Evolutionary conservation across 441 rosid species (phyloP).

Genomic region (Erodium chrysanthum): DNA sequence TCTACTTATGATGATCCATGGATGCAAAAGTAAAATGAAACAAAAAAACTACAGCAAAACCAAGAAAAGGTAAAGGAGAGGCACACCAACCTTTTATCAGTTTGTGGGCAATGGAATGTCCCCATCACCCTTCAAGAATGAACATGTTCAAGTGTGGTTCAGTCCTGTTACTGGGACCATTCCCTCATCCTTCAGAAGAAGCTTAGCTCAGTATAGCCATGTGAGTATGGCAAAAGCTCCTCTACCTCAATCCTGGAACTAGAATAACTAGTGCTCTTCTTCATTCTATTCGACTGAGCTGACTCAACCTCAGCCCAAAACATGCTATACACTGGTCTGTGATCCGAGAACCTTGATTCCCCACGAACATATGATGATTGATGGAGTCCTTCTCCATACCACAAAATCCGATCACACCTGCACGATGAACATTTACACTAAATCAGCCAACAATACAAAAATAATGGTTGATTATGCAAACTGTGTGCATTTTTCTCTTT

Average conservation of each 20-base stretch:
- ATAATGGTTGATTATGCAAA: too few relatives aligned
- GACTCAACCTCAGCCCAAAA: conserved; percentile 85
- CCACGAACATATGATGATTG: conserved; percentile 90
- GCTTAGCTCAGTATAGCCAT: conserved; percentile 43
- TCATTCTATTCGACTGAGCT: conserved; percentile 34
- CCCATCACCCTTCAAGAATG: conserved; percentile 34
- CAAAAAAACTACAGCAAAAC: conserved; percentile 6
- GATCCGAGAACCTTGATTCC: conserved; percentile 31
- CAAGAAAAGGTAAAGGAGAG: conserved; percentile 21
- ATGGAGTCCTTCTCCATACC: conserved; percentile 59
- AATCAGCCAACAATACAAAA: background rate
- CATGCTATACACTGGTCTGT: conserved; percentile 83
- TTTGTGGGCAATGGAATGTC: conserved; percentile 29
- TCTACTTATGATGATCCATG: too few relatives aligned
- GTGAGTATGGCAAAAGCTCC: conserved; percentile 63
- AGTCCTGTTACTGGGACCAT: background rate
- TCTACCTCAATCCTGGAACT: conserved; percentile 79
- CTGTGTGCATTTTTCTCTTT: background rate
- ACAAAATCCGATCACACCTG: conserved; percentile 42
- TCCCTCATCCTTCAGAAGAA: conserved; percentile 29
- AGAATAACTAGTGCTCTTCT: conserved; percentile 60
- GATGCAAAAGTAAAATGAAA: background rate
- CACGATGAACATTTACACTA: conserved; percentile 12
- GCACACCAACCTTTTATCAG: conserved; percentile 38
- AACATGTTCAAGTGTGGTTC: conserved; percentile 18